Evolutionary conservation across 106 monocot species (phyloP).

Genomic region (Triglochin maritima): DNA sequence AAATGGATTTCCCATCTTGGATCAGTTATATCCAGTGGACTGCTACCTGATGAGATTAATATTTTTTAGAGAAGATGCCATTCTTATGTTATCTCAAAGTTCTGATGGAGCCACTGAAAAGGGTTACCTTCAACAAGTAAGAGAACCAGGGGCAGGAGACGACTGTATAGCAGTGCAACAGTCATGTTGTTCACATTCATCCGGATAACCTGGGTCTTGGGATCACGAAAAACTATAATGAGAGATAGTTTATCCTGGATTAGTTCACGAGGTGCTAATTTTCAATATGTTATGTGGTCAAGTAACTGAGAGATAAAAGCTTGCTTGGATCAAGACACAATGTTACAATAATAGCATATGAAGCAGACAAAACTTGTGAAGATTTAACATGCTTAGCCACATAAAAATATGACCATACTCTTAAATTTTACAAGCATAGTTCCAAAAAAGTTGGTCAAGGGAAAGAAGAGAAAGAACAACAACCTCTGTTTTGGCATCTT

Average conservation of each 20-base stretch:
- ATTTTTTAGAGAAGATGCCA: too few relatives aligned
- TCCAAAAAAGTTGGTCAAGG: too few relatives aligned
- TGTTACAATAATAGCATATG: too few relatives aligned
- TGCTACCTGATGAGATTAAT: constrained; percentile 34
- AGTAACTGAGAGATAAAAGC: background rate
- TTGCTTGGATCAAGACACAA: too few relatives aligned
- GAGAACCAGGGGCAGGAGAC: constrained; percentile 63
- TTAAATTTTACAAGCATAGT: too few relatives aligned
- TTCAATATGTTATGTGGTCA: background rate
- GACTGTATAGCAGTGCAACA: constrained; percentile 66
- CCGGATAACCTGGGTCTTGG: constrained; percentile 46
- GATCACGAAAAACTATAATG: background rate
- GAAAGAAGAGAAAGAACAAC: background rate
- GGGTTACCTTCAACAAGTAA: constrained; percentile 81
- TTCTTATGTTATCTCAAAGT: too few relatives aligned
- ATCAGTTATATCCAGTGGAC: constrained; percentile 73
- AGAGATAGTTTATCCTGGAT: background rate
- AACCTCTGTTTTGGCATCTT: constrained; percentile 41
- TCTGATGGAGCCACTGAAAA: background rate
- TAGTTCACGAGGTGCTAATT: background rate
- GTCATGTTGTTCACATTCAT: constrained; percentile 37
- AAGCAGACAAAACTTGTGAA: too few relatives aligned
- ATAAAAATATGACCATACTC: too few relatives aligned
- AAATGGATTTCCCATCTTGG: constrained; percentile 87
- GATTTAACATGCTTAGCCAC: too few relatives aligned